A percentile compares a stretch with the other conserved stretches of the same genome.
phyloP scores from a whole-genome alignment of 257 asterid genomes.

The Marsdenia floribunda region DNA sequence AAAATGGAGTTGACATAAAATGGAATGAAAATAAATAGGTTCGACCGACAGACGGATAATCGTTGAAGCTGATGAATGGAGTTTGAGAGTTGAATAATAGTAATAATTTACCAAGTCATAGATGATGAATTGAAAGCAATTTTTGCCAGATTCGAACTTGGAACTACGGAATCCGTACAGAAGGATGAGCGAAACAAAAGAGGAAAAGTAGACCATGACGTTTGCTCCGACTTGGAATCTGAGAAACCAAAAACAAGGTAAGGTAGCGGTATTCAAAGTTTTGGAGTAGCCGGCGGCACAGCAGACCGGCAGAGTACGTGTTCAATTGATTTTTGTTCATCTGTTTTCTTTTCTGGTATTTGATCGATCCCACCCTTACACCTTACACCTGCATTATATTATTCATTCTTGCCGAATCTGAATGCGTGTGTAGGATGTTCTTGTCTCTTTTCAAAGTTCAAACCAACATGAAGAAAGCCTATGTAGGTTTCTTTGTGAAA shows the following conservation, averaged over 20 bases:
- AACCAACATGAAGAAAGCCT: too few species aligned
- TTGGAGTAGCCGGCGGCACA: too few species aligned
- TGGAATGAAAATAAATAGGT: background rate
- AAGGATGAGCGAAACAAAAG: slow-evolving; percentile 5
- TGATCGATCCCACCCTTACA: too few species aligned
- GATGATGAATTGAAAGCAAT: slow-evolving; percentile 9
- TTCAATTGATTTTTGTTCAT: background rate
- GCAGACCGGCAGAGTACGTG: too few species aligned
- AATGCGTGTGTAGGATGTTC: slow-evolving; percentile 22
- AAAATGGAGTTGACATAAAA: too few species aligned
- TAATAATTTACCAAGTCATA: slow-evolving; percentile 16
- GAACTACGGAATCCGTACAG: background rate
- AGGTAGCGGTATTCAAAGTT: too few species aligned
- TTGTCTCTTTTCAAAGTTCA: slow-evolving; percentile 6
- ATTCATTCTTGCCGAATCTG: too few species aligned
- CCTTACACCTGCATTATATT: background rate
- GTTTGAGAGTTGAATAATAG: background rate
- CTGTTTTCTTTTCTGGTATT: background rate
- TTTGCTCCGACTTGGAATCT: slow-evolving; percentile 23
- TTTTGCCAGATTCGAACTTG: background rate
- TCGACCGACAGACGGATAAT: background rate
- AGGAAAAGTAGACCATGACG: background rate
- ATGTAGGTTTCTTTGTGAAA: too few species aligned
- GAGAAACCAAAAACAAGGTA: background rate
- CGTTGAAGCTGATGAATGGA: background rate